Base-by-base conservation (phyloP, 495 filamentous ascomycete species). In the Hyphodiscus hymeniophilus region DNA sequence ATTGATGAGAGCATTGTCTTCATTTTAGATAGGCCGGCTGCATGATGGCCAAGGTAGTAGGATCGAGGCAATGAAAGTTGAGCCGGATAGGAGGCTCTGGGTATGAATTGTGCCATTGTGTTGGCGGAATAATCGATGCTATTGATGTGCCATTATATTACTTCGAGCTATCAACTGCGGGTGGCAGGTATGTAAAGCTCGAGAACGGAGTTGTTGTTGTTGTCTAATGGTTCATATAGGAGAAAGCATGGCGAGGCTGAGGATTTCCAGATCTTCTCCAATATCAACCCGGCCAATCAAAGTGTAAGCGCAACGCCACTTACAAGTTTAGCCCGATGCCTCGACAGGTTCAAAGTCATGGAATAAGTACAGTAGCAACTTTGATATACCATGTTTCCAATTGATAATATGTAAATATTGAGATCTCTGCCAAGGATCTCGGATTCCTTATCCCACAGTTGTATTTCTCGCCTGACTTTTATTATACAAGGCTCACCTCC, bases 1-100 rank as follows among this genome's bases (percentile, higher is more conserved):
- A 95, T 85, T 39, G 79, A 75, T 36, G 79, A 79, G 38, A 99
- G 77, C 67, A 84, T 73, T 47, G 78, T 80, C 64, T 85, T 86
- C 85, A 99, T 97, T 61, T 84, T 82, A 16, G 69, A 68, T 17
- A 97, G 70, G n/a, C 85, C 92, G 30, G 84, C 72, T 36, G 75
- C 73, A 71, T 99, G 92, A 63, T 99, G 92, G 47, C 92, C 92
- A n/a, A 97, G 79, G 73, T 84, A 99, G 71, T 96, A 99, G 47
- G 94, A 92, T 20, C 87, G 79, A 12, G 87, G 84, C 47, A 97
- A 24, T 7, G 73, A 75, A 32, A 70, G 64, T 45, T 82, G 74
- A 60, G 80, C 69, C 2, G 82, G 81, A 63, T 92, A 97, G 7
- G 67, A 62, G 33, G 65, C 60, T 47, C 92, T 87, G 1, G 94